Conservation (phyloP, 345 rosid genomes). For the Linum trigynum region DNA sequence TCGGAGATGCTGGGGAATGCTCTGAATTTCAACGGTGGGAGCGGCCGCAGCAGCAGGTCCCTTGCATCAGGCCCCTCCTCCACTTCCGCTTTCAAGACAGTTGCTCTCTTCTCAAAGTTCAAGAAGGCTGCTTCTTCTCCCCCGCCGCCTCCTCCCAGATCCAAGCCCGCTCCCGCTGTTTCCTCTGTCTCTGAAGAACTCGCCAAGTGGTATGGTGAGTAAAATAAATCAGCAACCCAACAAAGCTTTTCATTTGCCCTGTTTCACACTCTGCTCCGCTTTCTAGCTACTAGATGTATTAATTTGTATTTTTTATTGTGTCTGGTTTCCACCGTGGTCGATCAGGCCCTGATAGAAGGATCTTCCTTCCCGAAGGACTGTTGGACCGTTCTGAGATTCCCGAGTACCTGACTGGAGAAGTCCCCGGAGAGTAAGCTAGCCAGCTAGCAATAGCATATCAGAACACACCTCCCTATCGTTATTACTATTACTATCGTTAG, state of each 20-base stretch:
- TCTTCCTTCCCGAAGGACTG: slow-evolving; percentile 90
- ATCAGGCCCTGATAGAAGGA: slow-evolving; percentile 91
- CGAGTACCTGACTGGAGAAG: slow-evolving; percentile 92
- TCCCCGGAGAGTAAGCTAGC: slow-evolving; percentile 74
- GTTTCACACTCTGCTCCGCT: no score
- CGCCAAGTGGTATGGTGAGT: slow-evolving; percentile 98
- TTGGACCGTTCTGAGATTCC: slow-evolving; percentile 93
- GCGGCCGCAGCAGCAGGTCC: slow-evolving; percentile 28
- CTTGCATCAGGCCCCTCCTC: slow-evolving; percentile 37
- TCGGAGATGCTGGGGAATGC: slow-evolving; percentile 77
- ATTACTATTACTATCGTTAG: no score
- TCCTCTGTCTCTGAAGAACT: slow-evolving; percentile 59
- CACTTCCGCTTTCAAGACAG: slow-evolving; percentile 56
- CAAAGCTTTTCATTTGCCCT: no score
- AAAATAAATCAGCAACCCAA: no score
- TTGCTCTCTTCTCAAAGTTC: slow-evolving; percentile 55
- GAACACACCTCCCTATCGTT: background rate
- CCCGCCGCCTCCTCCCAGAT: slow-evolving; percentile 44
- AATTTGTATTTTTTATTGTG: no score
- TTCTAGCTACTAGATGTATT: no score
- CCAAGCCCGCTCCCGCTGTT: slow-evolving; percentile 41
- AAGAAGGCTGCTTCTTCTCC: slow-evolving; percentile 64
- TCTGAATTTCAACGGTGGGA: slow-evolving; percentile 36
- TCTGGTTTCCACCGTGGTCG: no score
- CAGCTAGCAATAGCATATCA: no score